phyloP scores from a whole-genome alignment of 2,329 filamentous ascomycete genomes.

The Apiospora hydei region DNA sequence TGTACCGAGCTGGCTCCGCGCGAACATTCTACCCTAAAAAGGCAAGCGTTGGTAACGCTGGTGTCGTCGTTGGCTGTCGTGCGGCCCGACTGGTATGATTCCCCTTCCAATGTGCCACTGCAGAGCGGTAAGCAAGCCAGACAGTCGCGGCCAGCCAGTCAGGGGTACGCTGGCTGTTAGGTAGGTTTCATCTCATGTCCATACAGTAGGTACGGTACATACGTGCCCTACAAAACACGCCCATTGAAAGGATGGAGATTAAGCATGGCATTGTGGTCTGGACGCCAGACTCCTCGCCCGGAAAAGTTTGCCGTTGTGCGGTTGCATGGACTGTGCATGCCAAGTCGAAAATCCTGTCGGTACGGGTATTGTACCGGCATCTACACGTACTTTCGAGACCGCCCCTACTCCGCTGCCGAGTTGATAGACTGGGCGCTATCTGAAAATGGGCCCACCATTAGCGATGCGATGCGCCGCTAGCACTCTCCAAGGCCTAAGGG shows the following conservation, averaged over 20 bases:
- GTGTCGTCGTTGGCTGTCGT: not conserved
- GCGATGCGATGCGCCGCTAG: slow-evolving; percentile 10
- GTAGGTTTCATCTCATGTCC: not conserved
- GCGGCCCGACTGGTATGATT: not conserved
- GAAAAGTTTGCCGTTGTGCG: slow-evolving; percentile 5
- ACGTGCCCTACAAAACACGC: not conserved
- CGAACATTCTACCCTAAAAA: not conserved
- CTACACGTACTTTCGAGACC: not conserved
- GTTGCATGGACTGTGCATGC: not conserved
- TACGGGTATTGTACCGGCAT: not conserved
- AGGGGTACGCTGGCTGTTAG: too few species aligned
- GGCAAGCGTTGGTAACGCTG: not conserved
- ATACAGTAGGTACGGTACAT: not conserved
- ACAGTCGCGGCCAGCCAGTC: too few species aligned
- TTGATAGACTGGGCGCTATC: slow-evolving; percentile 4
- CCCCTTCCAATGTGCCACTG: not conserved
- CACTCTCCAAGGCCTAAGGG: not conserved
- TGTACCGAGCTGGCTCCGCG: not conserved
- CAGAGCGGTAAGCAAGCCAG: not conserved
- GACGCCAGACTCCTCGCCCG: not conserved
- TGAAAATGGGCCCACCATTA: not conserved
- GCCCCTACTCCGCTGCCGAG: not conserved
- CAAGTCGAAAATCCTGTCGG: not conserved
- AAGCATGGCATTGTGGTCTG: not conserved
- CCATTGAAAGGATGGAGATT: not conserved